Evolutionary conservation across 768 basidiomycete species (phyloP).

Genomic region (Amanita muscaria): DNA sequence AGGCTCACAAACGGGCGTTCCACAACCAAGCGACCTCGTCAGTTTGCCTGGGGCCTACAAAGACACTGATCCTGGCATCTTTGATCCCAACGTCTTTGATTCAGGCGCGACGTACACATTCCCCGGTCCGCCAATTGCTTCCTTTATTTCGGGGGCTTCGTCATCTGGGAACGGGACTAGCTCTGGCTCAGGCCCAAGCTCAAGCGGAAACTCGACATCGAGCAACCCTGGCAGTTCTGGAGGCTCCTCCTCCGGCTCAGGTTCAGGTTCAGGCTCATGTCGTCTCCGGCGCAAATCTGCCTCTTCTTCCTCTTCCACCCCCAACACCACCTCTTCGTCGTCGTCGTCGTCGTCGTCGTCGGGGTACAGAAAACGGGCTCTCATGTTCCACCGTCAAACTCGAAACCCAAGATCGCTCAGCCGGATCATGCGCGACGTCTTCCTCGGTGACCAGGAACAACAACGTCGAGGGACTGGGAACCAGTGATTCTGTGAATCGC

Average conservation of each 20-base stretch:
- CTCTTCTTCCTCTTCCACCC: neutral
- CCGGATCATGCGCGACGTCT: conserved; percentile 26
- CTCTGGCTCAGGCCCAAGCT: no score
- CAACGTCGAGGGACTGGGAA: no score
- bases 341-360: neutral
- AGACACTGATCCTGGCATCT: conserved; percentile 62
- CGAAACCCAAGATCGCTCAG: conserved; percentile 21
- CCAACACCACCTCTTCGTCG: no score
- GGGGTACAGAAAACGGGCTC: neutral
- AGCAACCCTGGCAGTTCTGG: neutral
- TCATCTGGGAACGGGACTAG: no score
- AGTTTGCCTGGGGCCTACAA: conserved; percentile 66
- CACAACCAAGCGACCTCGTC: conserved; percentile 42
- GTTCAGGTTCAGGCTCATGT: neutral
- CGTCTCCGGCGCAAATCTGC: neutral
- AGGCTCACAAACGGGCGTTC: conserved; percentile 44
- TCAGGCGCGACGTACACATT: conserved; percentile 28
- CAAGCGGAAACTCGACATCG: conserved; percentile 6
- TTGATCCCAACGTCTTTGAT: conserved; percentile 23
- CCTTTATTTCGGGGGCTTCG: conserved; percentile 22
- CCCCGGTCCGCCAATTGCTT: conserved; percentile 44
- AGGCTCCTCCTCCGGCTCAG: neutral
- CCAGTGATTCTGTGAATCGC: neutral
- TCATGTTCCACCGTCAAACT: neutral
- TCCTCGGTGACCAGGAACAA: conserved; percentile 11